phyloP scores from a whole-genome alignment of 2,329 filamentous ascomycete species.

The Pseudocercospora cruenta region DNA sequence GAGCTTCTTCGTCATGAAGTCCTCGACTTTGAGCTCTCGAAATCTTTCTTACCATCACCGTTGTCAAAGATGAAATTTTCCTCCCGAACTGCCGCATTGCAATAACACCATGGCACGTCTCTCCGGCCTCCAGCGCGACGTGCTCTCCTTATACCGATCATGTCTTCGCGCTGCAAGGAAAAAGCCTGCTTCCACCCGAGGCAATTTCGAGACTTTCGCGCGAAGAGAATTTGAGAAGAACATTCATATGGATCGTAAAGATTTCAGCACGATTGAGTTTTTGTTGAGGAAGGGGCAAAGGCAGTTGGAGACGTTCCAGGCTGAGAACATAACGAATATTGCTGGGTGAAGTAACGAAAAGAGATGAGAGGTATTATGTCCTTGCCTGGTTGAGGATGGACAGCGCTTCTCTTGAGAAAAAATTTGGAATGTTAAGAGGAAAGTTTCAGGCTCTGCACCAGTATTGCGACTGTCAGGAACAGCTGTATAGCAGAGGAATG shows the following conservation, averaged over 20 bases:
- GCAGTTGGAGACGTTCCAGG: constrained; percentile 81
- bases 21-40: not conserved
- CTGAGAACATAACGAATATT: constrained; percentile 73
- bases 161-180: constrained; percentile 80
- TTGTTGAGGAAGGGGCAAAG: constrained; percentile 78
- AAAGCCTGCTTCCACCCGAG: constrained; percentile 63
- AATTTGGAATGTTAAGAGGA: too few species aligned
- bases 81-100: not conserved
- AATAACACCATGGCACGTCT: constrained; percentile 52
- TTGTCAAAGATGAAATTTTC: not conserved
- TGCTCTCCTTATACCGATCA: constrained; percentile 80
- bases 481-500: not conserved
- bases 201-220: constrained; percentile 40
- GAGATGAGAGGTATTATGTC: too few species aligned
- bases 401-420: not conserved
- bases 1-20: not conserved
- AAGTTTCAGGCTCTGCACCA: too few species aligned
- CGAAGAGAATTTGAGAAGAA: constrained; percentile 74
- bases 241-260: constrained; percentile 71
- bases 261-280: constrained; percentile 85
- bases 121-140: constrained; percentile 89
- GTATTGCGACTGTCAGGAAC: too few species aligned
- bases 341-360: not conserved
- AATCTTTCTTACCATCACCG: not conserved
- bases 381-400: not conserved